Evolutionary conservation across 1,139 yeast genomes (phyloP).

Genomic region (Geotrichum reessii): DNA sequence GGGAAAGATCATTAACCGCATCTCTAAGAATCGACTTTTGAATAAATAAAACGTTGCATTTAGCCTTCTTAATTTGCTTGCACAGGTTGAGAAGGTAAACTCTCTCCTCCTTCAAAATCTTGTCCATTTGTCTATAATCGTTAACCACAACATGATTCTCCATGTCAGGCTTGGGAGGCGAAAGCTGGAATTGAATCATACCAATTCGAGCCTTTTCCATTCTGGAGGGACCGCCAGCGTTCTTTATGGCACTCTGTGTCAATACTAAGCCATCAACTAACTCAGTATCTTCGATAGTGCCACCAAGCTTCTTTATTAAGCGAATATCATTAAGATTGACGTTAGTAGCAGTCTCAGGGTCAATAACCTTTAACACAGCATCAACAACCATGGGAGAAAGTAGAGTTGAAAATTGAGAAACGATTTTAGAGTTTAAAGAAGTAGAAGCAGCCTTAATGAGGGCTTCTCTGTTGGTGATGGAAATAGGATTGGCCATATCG

Average conservation of each 20-base stretch:
- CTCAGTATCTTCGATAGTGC: slow-evolving; percentile 95
- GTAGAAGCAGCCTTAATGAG: slow-evolving; percentile 90
- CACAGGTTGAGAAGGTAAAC: slow-evolving; percentile 90
- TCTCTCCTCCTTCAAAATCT: slow-evolving; percentile 94
- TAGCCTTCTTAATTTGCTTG: slow-evolving; percentile 92
- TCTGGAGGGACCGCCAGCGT: slow-evolving; percentile 94
- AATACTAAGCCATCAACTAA: slow-evolving; percentile 89
- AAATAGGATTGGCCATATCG: slow-evolving; percentile 77
- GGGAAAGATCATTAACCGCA: slow-evolving; percentile 93
- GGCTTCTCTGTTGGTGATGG: slow-evolving; percentile 70
- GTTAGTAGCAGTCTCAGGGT: slow-evolving; percentile 50
- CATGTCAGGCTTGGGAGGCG: slow-evolving; percentile 99
- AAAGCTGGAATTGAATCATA: slow-evolving; percentile 87
- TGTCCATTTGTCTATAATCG: slow-evolving; percentile 98
- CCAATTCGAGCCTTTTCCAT: slow-evolving; percentile 93
- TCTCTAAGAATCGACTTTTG: slow-evolving; percentile 95
- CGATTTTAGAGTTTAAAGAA: slow-evolving; percentile 89
- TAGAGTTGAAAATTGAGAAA: slow-evolving; percentile 77
- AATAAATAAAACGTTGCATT: slow-evolving; percentile 87
- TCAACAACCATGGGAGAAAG: slow-evolving; percentile 95
- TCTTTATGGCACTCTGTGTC: slow-evolving; percentile 81
- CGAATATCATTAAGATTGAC: slow-evolving; percentile 88
- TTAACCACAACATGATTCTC: slow-evolving; percentile 95
- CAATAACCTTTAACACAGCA: slow-evolving; percentile 74
- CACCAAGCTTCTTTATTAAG: slow-evolving; percentile 89